phyloP scores from a whole-genome alignment of 805 yeast genomes.

The Pichia kluyveri region DNA sequence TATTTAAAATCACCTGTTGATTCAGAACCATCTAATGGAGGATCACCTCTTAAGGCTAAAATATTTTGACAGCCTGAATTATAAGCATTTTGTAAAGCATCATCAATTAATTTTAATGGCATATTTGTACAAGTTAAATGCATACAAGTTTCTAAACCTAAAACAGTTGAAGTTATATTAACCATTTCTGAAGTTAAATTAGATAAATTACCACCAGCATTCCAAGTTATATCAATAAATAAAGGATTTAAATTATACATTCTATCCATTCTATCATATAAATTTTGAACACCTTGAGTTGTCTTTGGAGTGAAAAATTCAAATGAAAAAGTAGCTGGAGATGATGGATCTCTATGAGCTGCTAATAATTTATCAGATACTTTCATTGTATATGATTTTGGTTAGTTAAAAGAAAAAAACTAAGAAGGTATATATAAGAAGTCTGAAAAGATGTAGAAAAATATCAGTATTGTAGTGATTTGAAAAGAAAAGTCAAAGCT shows the following conservation, averaged over 20 bases:
- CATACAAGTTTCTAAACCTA: slow-evolving; percentile 95
- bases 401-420: too few relatives aligned
- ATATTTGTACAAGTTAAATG: slow-evolving; percentile 95
- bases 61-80: slow-evolving; percentile 93
- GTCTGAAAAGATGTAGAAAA: too few relatives aligned
- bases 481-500: too few relatives aligned
- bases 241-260: slow-evolving; percentile 90
- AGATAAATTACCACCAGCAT: slow-evolving; percentile 89
- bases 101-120: slow-evolving; percentile 72
- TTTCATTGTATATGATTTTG: slow-evolving; percentile 26
- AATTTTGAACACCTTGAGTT: slow-evolving; percentile 89
- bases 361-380: slow-evolving; percentile 35
- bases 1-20: slow-evolving; percentile 78
- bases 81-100: slow-evolving; percentile 78
- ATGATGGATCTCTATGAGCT: slow-evolving; percentile 26
- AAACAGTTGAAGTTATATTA: slow-evolving; percentile 77
- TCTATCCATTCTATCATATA: slow-evolving; percentile 95
- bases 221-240: slow-evolving; percentile 96
- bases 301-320: slow-evolving; percentile 98
- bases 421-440: too few relatives aligned
- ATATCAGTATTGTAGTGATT: too few relatives aligned
- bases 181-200: slow-evolving; percentile 86
- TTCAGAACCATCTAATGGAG: slow-evolving; percentile 69
- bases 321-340: slow-evolving; percentile 75
- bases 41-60: slow-evolving; percentile 91